Base-by-base conservation (phyloP, 2,329 filamentous ascomycete species). In the Penicillium sp. region DNA sequence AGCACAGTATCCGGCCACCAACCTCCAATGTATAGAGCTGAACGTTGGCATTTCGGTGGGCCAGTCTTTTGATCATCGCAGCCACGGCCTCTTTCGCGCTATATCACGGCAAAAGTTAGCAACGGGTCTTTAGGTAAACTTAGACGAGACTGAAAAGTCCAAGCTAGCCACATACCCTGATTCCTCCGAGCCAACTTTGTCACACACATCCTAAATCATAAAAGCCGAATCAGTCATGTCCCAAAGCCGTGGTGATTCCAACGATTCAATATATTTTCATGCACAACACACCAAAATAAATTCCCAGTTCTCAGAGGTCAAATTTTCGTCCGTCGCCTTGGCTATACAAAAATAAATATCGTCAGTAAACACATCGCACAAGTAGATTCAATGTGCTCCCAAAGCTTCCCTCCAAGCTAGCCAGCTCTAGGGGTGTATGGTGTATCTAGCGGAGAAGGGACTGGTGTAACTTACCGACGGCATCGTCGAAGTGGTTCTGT, bases 281-380 rank as follows among this genome's bases (percentile, higher is more conserved):
- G 9, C 19, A 19, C 13, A 33, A 58, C 77, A 62, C 79, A 84
- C 82, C 68, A 88, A 78, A 66, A 88, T 88, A 65, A 81, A 87
- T 73, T 89, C 87, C 87, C 87, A 90, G 73, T 89, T 89, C 77
- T 96, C 85, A 31, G 88, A 89, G 23, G 93, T 97, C 68, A 97
- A 85, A 77, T 97, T 99, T 83, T 99, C 94, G 78, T 99, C 94
- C 56, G 94, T 99, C 72, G 94, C 93, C 78, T 89, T 89, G 70
- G 86, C 87, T 88, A 69, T 66, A 68, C 19, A 51, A 19, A 35
- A 42, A 49, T 42, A 61, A 58, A 53, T 56, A 66, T 33, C 67
- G 62, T 75, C 60, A 77, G 68, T 64, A 54, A 53, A 25, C 55
- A 15, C 31, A 23, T 35, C 23, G 29, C 13, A n/a, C 13, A 38